A percentile compares a stretch with the other conserved stretches of the same genome.
Conservation (phyloP, 2,329 filamentous ascomycete genomes). For the Dothideomycetes sp. region DNA sequence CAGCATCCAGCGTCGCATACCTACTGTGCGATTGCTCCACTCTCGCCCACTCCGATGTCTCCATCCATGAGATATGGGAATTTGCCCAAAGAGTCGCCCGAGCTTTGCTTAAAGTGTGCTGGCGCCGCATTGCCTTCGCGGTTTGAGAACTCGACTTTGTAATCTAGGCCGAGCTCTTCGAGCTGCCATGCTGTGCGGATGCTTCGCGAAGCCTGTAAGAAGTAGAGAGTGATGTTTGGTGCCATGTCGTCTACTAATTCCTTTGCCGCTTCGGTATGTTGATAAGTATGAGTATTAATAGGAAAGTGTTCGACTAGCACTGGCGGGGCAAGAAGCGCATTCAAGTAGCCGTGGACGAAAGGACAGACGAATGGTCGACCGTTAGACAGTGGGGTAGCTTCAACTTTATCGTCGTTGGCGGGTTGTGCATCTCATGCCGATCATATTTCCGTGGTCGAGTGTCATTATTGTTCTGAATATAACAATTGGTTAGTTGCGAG, state of each 20-base stretch:
- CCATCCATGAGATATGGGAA: slow-evolving; percentile 34
- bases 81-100: slow-evolving; percentile 33
- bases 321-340: no score
- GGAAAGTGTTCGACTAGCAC: no score
- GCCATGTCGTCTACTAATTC: background rate
- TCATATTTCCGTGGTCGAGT: no score
- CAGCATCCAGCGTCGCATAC: slow-evolving; percentile 6
- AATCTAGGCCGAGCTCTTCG: slow-evolving; percentile 32
- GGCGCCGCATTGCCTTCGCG: slow-evolving; percentile 30
- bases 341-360: no score
- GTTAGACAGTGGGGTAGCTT: background rate
- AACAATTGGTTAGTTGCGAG: no score
- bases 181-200: slow-evolving; percentile 37
- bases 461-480: no score
- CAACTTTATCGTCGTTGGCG: background rate
- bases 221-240: slow-evolving; percentile 31
- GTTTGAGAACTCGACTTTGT: slow-evolving; percentile 29
- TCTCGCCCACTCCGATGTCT: slow-evolving; percentile 29
- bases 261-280: no score
- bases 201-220: slow-evolving; percentile 35
- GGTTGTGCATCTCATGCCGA: background rate
- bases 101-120: slow-evolving; percentile 29
- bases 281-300: no score
- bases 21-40: slow-evolving; percentile 37
- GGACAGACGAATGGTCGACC: no score